A percentile compares a stretch with the other conserved stretches of the same genome.
Evolutionary conservation across 495 filamentous ascomycete species (phyloP).

Genomic region (Parathielavia appendiculata): DNA sequence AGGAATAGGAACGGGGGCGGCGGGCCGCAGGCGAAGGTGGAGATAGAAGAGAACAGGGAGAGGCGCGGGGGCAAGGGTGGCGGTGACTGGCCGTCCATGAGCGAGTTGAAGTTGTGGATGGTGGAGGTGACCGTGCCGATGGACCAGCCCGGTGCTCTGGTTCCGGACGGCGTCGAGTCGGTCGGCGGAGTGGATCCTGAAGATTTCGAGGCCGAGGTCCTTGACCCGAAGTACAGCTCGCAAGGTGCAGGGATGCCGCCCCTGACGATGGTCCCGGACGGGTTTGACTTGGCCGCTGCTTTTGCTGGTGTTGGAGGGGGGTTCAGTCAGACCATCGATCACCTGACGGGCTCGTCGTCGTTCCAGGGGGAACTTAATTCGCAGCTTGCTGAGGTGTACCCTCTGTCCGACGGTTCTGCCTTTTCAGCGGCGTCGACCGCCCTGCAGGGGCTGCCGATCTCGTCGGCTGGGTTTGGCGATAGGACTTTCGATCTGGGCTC

Average conservation of each 20-base stretch:
- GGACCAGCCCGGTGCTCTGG: constrained; percentile 27
- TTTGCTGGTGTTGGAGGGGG: constrained; percentile 33
- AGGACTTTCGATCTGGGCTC: constrained; percentile 5
- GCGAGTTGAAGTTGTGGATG: constrained; percentile 78
- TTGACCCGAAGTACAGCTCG: constrained; percentile 12
- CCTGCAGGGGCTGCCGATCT: constrained; percentile 35
- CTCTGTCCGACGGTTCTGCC: constrained; percentile 25
- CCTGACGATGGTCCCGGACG: constrained; percentile 14
- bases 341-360: constrained; percentile 11
- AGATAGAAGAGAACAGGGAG: constrained; percentile 37
- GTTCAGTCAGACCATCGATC: constrained; percentile 19
- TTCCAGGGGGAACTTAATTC: constrained; percentile 20
- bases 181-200: constrained; percentile 31
- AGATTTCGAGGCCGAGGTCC: constrained; percentile 27
- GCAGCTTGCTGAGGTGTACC: constrained; percentile 18
- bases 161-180: constrained; percentile 28
- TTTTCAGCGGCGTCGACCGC: constrained; percentile 16
- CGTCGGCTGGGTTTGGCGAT: constrained; percentile 38
- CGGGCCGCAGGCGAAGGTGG: constrained; percentile 27
- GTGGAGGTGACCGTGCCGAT: constrained; percentile 52
- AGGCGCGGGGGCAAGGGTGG: constrained; percentile 78
- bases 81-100: constrained; percentile 77
- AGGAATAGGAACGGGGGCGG: constrained; percentile 19
- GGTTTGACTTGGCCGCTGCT: constrained; percentile 25
- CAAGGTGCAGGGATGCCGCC: too few species aligned